These are phyloP conservation scores for Kalmusia sp. DNA, from an alignment of 2,329 filamentous ascomycete species.

Conservation along the genomic window DNA sequence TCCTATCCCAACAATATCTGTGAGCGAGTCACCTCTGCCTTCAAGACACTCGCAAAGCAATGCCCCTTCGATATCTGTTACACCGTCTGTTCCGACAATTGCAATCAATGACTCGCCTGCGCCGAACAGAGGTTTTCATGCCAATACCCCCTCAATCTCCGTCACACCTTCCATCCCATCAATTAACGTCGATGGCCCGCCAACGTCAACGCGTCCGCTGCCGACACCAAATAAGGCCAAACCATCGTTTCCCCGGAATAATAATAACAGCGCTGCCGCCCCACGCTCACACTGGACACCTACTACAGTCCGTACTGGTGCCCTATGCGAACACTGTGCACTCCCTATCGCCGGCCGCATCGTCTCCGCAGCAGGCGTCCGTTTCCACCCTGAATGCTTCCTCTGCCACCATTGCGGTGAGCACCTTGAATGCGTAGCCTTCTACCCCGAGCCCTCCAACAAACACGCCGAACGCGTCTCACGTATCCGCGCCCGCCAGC, in stretches of 20 bases:
- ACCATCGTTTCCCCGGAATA: slow-evolving; percentile 47
- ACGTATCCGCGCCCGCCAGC: slow-evolving; percentile 71
- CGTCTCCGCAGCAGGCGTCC: slow-evolving; percentile 78
- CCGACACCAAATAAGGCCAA: slow-evolving; percentile 55
- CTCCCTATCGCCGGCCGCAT: slow-evolving; percentile 89
- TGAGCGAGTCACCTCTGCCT: slow-evolving; percentile 7
- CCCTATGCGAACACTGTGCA: slow-evolving; percentile 83
- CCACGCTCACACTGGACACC: slow-evolving; percentile 55
- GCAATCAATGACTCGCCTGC: slow-evolving; percentile 24
- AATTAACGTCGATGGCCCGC: slow-evolving; percentile 34
- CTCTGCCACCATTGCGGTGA: slow-evolving; percentile 87
- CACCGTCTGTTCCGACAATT: slow-evolving; percentile 25
- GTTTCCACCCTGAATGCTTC: slow-evolving; percentile 95
- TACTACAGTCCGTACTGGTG: slow-evolving; percentile 62
- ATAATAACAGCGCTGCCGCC: slow-evolving; percentile 42
- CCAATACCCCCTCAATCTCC: slow-evolving; percentile 31
- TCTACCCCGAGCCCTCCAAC: slow-evolving; percentile 86
- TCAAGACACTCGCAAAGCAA: slow-evolving; percentile 10
- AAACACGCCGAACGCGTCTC: slow-evolving; percentile 74
- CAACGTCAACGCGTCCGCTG: slow-evolving; percentile 53
- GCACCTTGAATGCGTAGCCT: slow-evolving; percentile 90
- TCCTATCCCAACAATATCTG: slow-evolving; percentile 1
- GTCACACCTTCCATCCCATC: slow-evolving; percentile 32
- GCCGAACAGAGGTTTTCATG: slow-evolving; percentile 11
- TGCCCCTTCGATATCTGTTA: slow-evolving; percentile 21